Percentiles rank a stretch among this genome's conserved stretches.
phyloP scores from a whole-genome alignment of 257 asterid species.

The Linaria vulgaris region DNA sequence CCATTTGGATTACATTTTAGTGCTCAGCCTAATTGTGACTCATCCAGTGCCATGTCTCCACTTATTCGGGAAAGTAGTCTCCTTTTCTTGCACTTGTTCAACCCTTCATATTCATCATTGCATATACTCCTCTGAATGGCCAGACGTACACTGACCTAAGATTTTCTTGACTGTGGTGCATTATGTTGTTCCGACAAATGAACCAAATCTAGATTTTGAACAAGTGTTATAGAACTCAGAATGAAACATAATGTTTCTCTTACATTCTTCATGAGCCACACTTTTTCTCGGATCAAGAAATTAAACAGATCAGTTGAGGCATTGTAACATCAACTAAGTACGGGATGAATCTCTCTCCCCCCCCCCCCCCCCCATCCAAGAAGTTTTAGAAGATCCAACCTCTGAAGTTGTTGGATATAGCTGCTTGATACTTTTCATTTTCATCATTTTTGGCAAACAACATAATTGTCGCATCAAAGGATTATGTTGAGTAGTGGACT shows the following conservation, averaged over 20 bases:
- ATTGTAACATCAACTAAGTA: neutral
- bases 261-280: neutral
- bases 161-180: neutral
- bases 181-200: neutral
- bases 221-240: neutral
- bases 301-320: neutral
- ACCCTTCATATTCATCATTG: constrained; percentile 10
- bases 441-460: constrained; percentile 5
- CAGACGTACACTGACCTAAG: constrained; percentile 9
- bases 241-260: neutral
- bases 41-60: constrained; percentile 5
- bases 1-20: constrained; percentile 4
- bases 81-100: constrained; percentile 15
- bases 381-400: neutral
- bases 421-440: constrained; percentile 7
- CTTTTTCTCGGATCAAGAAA: constrained; percentile 11
- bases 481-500: constrained; percentile 8
- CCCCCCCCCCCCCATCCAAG: neutral
- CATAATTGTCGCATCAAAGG: constrained; percentile 11
- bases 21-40: constrained; percentile 12
- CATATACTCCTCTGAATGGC: neutral
- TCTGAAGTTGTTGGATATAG: constrained; percentile 18
- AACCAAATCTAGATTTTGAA: constrained; percentile 9
- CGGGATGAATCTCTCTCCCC: neutral
- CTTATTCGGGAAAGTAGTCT: constrained; percentile 9